Percentiles rank a stretch among this genome's conserved stretches.
These are phyloP conservation scores for Cornus suecica DNA, from an alignment of 148 eudicot genomes.

Conservation along the genomic window DNA sequence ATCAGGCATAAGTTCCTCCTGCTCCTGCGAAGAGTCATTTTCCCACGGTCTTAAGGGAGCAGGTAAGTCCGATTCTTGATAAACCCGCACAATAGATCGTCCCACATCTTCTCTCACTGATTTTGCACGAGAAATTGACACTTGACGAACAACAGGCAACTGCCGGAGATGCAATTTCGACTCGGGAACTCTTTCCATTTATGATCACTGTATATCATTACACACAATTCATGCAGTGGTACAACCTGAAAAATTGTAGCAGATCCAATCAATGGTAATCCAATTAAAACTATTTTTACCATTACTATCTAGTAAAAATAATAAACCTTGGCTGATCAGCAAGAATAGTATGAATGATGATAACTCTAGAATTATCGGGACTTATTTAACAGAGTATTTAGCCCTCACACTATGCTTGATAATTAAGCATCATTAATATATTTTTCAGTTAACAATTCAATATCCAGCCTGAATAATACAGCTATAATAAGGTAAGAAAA, in stretches of 20 bases:
- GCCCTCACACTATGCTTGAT: not conserved
- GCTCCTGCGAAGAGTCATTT: constrained; percentile 45
- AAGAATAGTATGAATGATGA: not conserved
- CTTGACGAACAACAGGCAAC: constrained; percentile 30
- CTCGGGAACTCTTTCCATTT: constrained; percentile 63
- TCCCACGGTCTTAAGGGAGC: constrained; percentile 45
- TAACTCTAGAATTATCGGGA: not conserved
- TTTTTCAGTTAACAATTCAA: not conserved
- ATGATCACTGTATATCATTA: constrained; percentile 25
- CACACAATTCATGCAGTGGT: constrained; percentile 17
- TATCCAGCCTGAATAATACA: not conserved
- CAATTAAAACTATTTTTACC: not conserved
- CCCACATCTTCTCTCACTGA: constrained; percentile 35
- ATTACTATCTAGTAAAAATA: not conserved
- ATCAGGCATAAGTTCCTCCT: constrained; percentile 55
- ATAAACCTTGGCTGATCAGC: not conserved
- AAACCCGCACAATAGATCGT: constrained; percentile 26
- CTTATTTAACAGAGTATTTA: not conserved
- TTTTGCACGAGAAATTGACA: constrained; percentile 30
- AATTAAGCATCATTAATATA: not conserved
- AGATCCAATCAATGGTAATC: not conserved
- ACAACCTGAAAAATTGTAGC: constrained; percentile 23
- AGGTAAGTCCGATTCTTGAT: constrained; percentile 36
- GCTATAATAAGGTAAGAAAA: no score
- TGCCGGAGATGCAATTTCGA: constrained; percentile 38